A percentile compares a stretch with the other conserved stretches of the same genome.
Evolutionary conservation across 495 filamentous ascomycete species (phyloP).

Genomic region (Hypoxylon lienhwacheense): DNA sequence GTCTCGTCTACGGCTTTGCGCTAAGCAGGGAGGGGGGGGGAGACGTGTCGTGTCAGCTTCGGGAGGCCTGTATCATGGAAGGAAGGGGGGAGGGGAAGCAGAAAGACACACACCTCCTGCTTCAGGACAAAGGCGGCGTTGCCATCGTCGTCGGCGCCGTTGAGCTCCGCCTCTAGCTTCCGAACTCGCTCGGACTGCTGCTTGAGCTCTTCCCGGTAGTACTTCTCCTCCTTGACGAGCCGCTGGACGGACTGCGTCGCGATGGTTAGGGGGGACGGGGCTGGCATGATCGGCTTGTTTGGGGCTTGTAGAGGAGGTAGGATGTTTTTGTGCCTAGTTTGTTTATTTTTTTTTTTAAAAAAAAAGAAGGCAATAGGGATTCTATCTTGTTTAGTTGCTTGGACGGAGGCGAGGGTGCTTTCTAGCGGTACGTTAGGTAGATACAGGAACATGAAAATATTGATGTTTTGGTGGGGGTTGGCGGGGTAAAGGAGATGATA

Average conservation of each 20-base stretch:
- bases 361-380: background rate
- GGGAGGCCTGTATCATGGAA: background rate
- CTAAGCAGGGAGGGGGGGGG: no score
- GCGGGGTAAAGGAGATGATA: slow-evolving; percentile 25
- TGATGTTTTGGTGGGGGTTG: slow-evolving; percentile 43
- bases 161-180: slow-evolving; percentile 62
- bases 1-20: slow-evolving; percentile 78
- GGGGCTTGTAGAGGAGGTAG: slow-evolving; percentile 3
- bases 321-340: slow-evolving; percentile 1
- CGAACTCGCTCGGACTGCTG: slow-evolving; percentile 70
- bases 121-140: slow-evolving; percentile 72
- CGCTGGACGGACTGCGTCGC: slow-evolving; percentile 73
- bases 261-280: slow-evolving; percentile 72
- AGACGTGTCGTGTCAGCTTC: background rate
- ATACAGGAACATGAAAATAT: slow-evolving; percentile 31
- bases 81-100: background rate
- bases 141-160: slow-evolving; percentile 47
- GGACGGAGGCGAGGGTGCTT: background rate
- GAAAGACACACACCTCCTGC: slow-evolving; percentile 70
- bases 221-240: slow-evolving; percentile 86
- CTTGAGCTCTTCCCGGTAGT: slow-evolving; percentile 81
- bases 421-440: background rate
- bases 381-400: slow-evolving; percentile 23
- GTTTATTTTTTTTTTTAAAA: background rate
- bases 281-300: slow-evolving; percentile 58